Evolutionary conservation across 2,329 filamentous ascomycete genomes (phyloP).

Genomic region (Leptoxyphium fumago): DNA sequence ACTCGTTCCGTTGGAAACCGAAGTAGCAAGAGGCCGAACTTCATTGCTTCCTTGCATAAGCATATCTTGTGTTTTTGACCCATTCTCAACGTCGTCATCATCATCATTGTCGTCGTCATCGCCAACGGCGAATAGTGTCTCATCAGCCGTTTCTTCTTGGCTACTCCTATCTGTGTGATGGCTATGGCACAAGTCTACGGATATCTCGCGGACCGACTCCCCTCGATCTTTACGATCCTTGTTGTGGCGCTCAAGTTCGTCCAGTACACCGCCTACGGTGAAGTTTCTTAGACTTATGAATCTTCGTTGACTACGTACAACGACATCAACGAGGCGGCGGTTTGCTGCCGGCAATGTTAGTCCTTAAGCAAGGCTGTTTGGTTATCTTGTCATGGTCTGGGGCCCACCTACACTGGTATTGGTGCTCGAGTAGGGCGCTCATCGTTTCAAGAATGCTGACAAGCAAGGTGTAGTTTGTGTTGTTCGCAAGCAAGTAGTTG

Average conservation of each 20-base stretch:
- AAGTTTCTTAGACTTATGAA: slow-evolving; percentile 78
- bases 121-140: slow-evolving; percentile 81
- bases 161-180: slow-evolving; percentile 48
- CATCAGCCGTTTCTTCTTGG: slow-evolving; percentile 58
- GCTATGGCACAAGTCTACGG: slow-evolving; percentile 20
- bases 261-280: slow-evolving; percentile 79
- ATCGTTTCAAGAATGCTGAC: slow-evolving; percentile 75
- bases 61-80: background rate
- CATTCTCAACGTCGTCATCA: slow-evolving; percentile 48
- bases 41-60: background rate
- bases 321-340: slow-evolving; percentile 61
- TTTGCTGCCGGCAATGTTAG: slow-evolving; percentile 43
- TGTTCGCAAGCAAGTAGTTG: slow-evolving; percentile 81
- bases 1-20: background rate
- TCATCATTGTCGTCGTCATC: slow-evolving; percentile 62
- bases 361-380: background rate
- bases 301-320: slow-evolving; percentile 64
- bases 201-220: slow-evolving; percentile 26
- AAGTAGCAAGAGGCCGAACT: background rate
- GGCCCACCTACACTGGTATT: slow-evolving; percentile 25
- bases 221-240: slow-evolving; percentile 45
- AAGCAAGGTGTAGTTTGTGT: slow-evolving; percentile 72
- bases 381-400: slow-evolving; percentile 2
- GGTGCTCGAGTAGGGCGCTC: slow-evolving; percentile 79
- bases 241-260: slow-evolving; percentile 73